Percentiles rank a stretch among this genome's conserved stretches.
Evolutionary conservation across 2,329 filamentous ascomycete species (phyloP).

Genomic region (Sporothrix phasma): DNA sequence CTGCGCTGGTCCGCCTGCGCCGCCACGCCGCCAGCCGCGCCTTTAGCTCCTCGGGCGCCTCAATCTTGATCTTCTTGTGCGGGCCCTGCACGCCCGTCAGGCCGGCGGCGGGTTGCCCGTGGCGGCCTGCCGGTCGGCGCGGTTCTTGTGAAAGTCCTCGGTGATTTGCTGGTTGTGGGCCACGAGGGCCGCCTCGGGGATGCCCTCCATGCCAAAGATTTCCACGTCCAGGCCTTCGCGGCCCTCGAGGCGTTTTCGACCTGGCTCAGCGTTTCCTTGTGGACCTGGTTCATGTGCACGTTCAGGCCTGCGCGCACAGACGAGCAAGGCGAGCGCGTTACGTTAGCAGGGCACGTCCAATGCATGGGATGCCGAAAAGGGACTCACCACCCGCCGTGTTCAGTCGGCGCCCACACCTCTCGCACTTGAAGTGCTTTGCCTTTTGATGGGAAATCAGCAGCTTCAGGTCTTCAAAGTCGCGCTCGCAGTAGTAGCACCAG

Average conservation of each 20-base stretch:
- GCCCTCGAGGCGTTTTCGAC: constrained; percentile 91
- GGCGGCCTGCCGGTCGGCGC: constrained; percentile 68
- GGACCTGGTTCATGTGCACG: constrained; percentile 96
- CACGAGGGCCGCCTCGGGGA: constrained; percentile 74
- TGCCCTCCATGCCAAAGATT: constrained; percentile 97
- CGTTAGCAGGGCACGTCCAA: not conserved
- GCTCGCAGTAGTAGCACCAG: constrained; percentile 99
- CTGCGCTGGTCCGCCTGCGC: constrained; percentile 54
- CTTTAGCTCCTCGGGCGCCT: constrained; percentile 69
- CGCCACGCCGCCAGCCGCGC: constrained; percentile 69
- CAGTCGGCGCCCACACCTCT: constrained; percentile 74
- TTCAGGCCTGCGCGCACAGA: constrained; percentile 87
- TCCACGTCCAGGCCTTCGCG: constrained; percentile 80
- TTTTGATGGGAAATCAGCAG: constrained; percentile 96
- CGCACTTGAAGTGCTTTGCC: constrained; percentile 98
- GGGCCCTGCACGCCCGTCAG: constrained; percentile 41
- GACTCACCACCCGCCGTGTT: constrained; percentile 84
- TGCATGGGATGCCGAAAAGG: not conserved
- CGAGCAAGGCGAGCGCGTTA: no score
- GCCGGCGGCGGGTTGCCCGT: constrained; percentile 77
- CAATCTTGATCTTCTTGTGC: constrained; percentile 58
- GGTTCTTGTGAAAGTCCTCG: constrained; percentile 73
- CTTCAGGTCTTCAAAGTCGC: constrained; percentile 95
- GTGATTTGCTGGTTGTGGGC: constrained; percentile 81
- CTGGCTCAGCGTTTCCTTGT: constrained; percentile 79